phyloP scores from a whole-genome alignment of 2,329 filamentous ascomycete genomes.

The Mycosphaerelloides madeirae region DNA sequence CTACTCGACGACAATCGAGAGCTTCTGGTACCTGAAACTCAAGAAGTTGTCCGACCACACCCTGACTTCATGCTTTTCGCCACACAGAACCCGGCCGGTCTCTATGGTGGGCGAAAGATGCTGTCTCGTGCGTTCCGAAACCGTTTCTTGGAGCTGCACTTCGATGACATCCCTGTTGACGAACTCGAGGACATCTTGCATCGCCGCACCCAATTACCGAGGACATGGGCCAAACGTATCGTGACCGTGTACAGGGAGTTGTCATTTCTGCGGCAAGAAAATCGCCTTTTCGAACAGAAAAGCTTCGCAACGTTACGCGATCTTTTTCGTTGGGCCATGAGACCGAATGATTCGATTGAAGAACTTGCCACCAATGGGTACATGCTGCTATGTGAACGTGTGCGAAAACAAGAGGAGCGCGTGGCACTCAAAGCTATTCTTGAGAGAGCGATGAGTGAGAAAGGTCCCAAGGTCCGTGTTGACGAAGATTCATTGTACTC shows the following conservation, averaged over 20 bases:
- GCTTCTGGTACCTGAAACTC: constrained; percentile 90
- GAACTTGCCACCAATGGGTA: constrained; percentile 89
- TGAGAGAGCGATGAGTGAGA: constrained; percentile 72
- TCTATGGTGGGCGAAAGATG: constrained; percentile 92
- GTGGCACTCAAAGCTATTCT: constrained; percentile 80
- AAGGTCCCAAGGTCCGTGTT: constrained; percentile 61
- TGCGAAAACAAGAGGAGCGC: constrained; percentile 85
- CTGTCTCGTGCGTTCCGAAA: constrained; percentile 94
- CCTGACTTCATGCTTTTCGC: constrained; percentile 97
- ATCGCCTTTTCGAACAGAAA: constrained; percentile 90
- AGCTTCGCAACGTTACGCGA: constrained; percentile 96
- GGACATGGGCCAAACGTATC: constrained; percentile 85
- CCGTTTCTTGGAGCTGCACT: constrained; percentile 92
- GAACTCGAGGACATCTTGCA: constrained; percentile 90
- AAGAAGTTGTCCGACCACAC: constrained; percentile 87
- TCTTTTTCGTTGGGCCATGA: constrained; percentile 88
- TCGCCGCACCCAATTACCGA: constrained; percentile 80
- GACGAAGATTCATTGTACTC: constrained; percentile 71
- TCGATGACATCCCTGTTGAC: constrained; percentile 93
- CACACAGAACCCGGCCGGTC: constrained; percentile 90
- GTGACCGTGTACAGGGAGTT: constrained; percentile 92
- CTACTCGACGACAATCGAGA: constrained; percentile 95
- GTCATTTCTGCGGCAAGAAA: constrained; percentile 82
- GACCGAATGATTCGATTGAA: constrained; percentile 77
- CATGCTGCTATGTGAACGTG: constrained; percentile 91